Conservation (phyloP, 108 stramenopile species). For the Fragilariopsis cylindrus region DNA sequence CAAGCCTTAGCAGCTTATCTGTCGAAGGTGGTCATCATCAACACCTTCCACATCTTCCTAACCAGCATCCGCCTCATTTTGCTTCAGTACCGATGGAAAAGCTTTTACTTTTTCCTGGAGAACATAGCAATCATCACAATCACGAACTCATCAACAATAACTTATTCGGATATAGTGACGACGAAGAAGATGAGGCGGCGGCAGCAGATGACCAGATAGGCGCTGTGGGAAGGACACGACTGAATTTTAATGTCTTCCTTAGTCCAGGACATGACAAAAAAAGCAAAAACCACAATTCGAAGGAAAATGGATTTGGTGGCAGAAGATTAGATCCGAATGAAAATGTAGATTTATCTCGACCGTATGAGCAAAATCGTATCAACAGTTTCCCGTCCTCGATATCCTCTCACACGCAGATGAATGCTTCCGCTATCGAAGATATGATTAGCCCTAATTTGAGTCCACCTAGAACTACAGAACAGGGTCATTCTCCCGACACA, state of each 20-base stretch:
- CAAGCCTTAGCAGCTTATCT: slow-evolving; percentile 42
- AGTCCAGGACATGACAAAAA: slow-evolving; percentile 29
- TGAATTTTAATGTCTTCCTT: slow-evolving; percentile 59
- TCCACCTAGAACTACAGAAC: slow-evolving; percentile 5
- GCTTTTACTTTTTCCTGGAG: slow-evolving; percentile 21
- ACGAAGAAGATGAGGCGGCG: slow-evolving; percentile 29
- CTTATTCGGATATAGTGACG: slow-evolving; percentile 40
- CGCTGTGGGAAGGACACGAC: slow-evolving; percentile 48
- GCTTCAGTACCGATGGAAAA: slow-evolving; percentile 25
- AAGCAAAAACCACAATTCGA: background rate
- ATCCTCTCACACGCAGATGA: slow-evolving; percentile 26
- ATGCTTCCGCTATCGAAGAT: slow-evolving; percentile 26
- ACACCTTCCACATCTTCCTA: slow-evolving; percentile 27
- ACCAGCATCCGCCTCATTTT: slow-evolving; percentile 46
- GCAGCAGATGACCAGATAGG: background rate
- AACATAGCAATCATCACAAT: slow-evolving; percentile 27
- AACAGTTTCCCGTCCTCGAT: slow-evolving; percentile 36
- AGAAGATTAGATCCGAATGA: background rate
- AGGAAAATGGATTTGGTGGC: slow-evolving; percentile 19
- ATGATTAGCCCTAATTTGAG: background rate
- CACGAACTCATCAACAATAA: slow-evolving; percentile 30
- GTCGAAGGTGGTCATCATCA: slow-evolving; percentile 34
- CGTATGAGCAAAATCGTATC: slow-evolving; percentile 29
- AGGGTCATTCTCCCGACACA: slow-evolving; percentile 15
- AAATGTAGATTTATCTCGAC: slow-evolving; percentile 23